Evolutionary conservation across 1,284 basidiomycete genomes (phyloP).

Genomic region (Cutaneotrichosporon sp.): DNA sequence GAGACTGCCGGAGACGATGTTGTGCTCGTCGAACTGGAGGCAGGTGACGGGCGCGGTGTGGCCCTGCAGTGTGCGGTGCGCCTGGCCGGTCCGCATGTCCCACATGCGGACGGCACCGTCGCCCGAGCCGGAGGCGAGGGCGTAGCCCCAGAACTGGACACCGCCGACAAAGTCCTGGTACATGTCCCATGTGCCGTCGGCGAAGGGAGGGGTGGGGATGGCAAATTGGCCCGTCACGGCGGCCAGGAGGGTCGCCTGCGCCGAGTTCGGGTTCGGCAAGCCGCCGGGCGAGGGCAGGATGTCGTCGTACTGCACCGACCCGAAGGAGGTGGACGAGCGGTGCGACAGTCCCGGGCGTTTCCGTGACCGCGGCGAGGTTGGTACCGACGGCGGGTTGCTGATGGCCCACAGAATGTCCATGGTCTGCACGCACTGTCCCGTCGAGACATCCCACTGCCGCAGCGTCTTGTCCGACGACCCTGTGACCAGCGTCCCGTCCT

Average conservation of each 20-base stretch:
- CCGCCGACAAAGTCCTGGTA: conserved; percentile 97
- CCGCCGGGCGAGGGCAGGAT: conserved; percentile 36
- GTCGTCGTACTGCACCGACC: conserved; percentile 51
- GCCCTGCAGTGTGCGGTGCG: conserved; percentile 85
- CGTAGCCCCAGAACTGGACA: conserved; percentile 98
- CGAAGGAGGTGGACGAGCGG: conserved; percentile 44
- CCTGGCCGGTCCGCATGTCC: conserved; percentile 99
- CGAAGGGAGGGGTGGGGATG: conserved; percentile 76
- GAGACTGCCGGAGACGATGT: conserved; percentile 84
- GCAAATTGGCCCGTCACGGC: conserved; percentile 57
- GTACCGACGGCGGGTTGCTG: conserved; percentile 63
- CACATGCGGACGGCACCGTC: conserved; percentile 98
- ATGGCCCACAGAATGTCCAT: conserved; percentile 99
- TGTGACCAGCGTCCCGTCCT: conserved; percentile 88
- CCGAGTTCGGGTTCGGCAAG: background rate
- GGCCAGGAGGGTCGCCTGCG: background rate
- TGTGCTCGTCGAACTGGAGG: conserved; percentile 93
- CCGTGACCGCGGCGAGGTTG: conserved; percentile 47
- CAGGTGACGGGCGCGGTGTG: conserved; percentile 92
- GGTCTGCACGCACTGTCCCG: conserved; percentile 95
- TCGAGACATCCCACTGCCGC: conserved; percentile 94
- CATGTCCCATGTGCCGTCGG: conserved; percentile 86
- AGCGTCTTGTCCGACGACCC: conserved; percentile 98
- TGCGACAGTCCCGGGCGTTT: conserved; percentile 30
- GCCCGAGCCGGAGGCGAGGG: conserved; percentile 89